Conservation (phyloP, 1,284 basidiomycete genomes). For the Sporisorium iseilematis-ciliati region DNA sequence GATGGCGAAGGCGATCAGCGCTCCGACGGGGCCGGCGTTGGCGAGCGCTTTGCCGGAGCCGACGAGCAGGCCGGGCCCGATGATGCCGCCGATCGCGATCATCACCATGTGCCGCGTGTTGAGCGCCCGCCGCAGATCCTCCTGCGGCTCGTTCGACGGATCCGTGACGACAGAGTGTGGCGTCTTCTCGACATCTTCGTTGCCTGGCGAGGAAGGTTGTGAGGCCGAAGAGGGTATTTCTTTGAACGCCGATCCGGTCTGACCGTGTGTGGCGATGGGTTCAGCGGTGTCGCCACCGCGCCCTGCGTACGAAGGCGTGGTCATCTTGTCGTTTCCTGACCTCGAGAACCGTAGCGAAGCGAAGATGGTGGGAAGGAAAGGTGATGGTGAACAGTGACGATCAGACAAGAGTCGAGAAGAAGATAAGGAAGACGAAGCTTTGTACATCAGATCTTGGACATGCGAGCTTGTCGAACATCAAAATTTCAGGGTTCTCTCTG, state of each 20-base stretch:
- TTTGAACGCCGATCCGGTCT: conserved; percentile 22
- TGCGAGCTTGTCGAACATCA: no score
- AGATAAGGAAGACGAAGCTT: no score
- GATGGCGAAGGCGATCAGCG: conserved; percentile 52
- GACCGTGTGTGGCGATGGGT: conserved; percentile 4
- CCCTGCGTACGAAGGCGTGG: conserved; percentile 6
- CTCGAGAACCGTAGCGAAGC: no score
- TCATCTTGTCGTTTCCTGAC: conserved; percentile 4
- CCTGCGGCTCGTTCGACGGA: conserved; percentile 7
- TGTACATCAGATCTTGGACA: no score
- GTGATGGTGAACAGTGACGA: no score
- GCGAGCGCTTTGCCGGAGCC: conserved; percentile 50
- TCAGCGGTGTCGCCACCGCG: conserved; percentile 10
- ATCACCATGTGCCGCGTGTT: conserved; percentile 57
- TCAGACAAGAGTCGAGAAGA: no score
- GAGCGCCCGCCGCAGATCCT: conserved; percentile 51
- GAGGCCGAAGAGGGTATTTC: neutral
- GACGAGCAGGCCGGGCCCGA: conserved; percentile 60
- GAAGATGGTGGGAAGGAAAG: no score
- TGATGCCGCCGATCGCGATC: conserved; percentile 61
- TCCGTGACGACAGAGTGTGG: neutral
- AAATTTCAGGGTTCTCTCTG: no score
- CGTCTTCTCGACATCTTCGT: conserved; percentile 30
- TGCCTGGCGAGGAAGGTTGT: conserved; percentile 19
- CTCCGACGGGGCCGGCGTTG: conserved; percentile 51